These are phyloP conservation scores for Jamesozyma piceae DNA, from an alignment of 805 yeast genomes.

Conservation along the genomic window DNA sequence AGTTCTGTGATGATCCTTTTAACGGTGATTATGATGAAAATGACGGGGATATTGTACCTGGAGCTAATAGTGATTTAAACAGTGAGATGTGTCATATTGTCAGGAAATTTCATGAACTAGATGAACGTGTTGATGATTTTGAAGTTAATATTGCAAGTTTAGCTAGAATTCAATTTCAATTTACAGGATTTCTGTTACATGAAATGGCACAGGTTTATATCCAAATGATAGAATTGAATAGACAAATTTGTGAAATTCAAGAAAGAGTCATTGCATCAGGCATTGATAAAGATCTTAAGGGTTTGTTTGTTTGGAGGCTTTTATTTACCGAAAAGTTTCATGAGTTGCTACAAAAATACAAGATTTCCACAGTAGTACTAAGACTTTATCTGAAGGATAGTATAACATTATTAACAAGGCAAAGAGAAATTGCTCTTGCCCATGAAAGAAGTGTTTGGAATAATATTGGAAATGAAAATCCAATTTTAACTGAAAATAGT, in stretches of 20 bases:
- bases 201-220: conserved; percentile 29
- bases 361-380: conserved; percentile 26
- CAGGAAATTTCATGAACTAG: conserved; percentile 24
- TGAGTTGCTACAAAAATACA: conserved; percentile 22
- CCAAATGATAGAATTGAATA: conserved; percentile 27
- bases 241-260: conserved; percentile 23
- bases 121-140: conserved; percentile 28
- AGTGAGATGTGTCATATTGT: conserved; percentile 27
- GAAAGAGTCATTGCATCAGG: conserved; percentile 16
- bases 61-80: conserved; percentile 22
- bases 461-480: conserved; percentile 7
- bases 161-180: conserved; percentile 30
- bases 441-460: conserved; percentile 18
- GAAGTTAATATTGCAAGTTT: conserved; percentile 31
- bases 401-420: conserved; percentile 27
- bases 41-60: conserved; percentile 25
- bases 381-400: conserved; percentile 28
- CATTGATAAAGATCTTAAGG: conserved; percentile 17
- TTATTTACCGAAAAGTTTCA: conserved; percentile 21
- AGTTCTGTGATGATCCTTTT: conserved; percentile 28
- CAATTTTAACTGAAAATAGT: not conserved
- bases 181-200: conserved; percentile 28
- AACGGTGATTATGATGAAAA: conserved; percentile 24
- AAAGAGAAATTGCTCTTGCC: conserved; percentile 26
- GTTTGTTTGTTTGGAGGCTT: conserved; percentile 24